A percentile compares a stretch with the other conserved stretches of the same genome.
These are phyloP conservation scores for Monascus ruber DNA, from an alignment of 2,329 filamentous ascomycete species.

Conservation along the genomic window DNA sequence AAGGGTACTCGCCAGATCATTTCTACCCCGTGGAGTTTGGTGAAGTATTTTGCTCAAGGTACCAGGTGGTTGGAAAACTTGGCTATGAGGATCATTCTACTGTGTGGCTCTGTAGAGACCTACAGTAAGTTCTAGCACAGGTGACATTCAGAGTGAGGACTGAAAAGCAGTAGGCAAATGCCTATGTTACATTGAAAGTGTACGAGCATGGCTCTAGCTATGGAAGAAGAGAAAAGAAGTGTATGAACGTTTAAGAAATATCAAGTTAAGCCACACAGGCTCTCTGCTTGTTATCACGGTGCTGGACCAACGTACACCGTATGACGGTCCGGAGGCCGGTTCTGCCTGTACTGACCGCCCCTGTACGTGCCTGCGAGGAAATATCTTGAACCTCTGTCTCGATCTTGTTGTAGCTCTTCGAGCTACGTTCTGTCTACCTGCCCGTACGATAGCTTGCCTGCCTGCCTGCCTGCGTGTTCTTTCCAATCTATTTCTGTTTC, in stretches of 20 bases:
- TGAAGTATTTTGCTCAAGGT: constrained; percentile 4
- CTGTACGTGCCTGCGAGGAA: too few species aligned
- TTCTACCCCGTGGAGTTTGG: background rate
- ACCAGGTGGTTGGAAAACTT: constrained; percentile 8
- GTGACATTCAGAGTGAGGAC: background rate
- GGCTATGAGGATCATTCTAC: constrained; percentile 10
- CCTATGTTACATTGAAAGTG: background rate
- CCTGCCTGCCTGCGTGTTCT: too few species aligned
- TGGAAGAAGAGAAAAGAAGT: background rate
- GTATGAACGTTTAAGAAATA: constrained; percentile 2
- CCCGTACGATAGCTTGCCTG: too few species aligned
- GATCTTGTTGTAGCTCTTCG: too few species aligned
- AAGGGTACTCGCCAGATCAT: background rate
- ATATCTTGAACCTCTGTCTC: too few species aligned
- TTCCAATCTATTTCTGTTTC: too few species aligned
- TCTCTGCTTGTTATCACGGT: too few species aligned
- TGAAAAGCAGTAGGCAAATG: background rate
- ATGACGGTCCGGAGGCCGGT: too few species aligned
- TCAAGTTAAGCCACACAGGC: constrained; percentile 9
- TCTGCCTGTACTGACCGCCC: too few species aligned
- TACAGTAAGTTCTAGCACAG: background rate
- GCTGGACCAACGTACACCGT: too few species aligned
- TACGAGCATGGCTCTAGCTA: background rate
- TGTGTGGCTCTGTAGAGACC: constrained; percentile 6
- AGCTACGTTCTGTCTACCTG: too few species aligned